phyloP scores from a whole-genome alignment of 805 yeast genomes.

The Schwanniomyces polymorphus region DNA sequence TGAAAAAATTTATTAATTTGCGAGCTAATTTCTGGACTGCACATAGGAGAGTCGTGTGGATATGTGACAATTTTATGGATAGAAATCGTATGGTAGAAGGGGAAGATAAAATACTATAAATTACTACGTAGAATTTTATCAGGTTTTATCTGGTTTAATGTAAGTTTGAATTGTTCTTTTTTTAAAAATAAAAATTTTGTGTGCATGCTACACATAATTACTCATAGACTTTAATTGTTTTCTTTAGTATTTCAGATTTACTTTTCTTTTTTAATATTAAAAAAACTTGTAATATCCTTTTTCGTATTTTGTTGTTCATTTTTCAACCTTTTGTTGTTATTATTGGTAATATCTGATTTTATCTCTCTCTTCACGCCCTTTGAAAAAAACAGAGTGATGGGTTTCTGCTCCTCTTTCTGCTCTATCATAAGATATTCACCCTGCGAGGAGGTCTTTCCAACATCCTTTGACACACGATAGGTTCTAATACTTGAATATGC shows the following conservation, averaged over 20 bases:
- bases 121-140: too few species aligned
- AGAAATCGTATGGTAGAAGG: too few species aligned
- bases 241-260: too few species aligned
- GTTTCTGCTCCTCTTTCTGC: constrained; percentile 17
- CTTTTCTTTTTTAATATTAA: not conserved
- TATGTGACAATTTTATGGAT: too few species aligned
- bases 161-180: too few species aligned
- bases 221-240: too few species aligned
- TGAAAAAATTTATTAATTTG: constrained; percentile 2
- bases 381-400: constrained; percentile 28
- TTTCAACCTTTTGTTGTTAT: constrained; percentile 6
- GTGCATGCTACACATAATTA: too few species aligned
- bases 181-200: too few species aligned
- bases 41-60: too few species aligned
- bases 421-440: constrained; percentile 39
- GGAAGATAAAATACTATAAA: too few species aligned
- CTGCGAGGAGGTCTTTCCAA: constrained; percentile 61
- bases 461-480: constrained; percentile 58
- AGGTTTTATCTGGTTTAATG: too few species aligned
- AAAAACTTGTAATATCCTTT: not conserved
- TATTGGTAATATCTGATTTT: constrained; percentile 6
- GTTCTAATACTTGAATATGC: constrained; percentile 44
- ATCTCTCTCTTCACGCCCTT: constrained; percentile 4
- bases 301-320: not conserved
- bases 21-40: too few species aligned